These are phyloP conservation scores for Leccinum sublutescens DNA, from an alignment of 768 basidiomycete genomes.

Conservation along the genomic window DNA sequence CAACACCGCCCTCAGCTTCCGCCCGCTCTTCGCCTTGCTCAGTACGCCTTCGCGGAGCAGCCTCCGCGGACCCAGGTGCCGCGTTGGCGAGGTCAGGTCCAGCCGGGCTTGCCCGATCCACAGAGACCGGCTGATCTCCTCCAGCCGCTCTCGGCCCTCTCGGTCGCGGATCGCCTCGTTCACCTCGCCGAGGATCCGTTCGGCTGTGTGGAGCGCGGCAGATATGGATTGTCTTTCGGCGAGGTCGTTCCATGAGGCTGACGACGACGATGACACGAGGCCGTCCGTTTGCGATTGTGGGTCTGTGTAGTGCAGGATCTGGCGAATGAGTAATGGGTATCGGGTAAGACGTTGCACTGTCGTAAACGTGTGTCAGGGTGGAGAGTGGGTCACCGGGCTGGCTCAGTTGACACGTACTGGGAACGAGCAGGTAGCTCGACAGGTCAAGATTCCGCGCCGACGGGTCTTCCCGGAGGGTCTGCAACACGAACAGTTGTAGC, in stretches of 20 bases:
- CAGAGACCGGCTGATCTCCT: slow-evolving; percentile 69
- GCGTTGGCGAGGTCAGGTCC: slow-evolving; percentile 88
- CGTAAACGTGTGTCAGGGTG: not conserved
- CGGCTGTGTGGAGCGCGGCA: slow-evolving; percentile 58
- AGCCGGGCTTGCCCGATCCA: slow-evolving; percentile 89
- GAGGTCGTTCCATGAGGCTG: slow-evolving; percentile 9
- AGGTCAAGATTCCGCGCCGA: slow-evolving; percentile 79
- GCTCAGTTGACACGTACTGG: slow-evolving; percentile 53
- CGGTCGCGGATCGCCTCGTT: slow-evolving; percentile 88
- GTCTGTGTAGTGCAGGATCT: slow-evolving; percentile 81
- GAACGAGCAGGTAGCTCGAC: slow-evolving; percentile 88
- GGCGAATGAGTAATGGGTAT: slow-evolving; percentile 87
- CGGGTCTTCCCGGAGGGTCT: slow-evolving; percentile 79
- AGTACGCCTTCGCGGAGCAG: slow-evolving; percentile 79
- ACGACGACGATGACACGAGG: not conserved
- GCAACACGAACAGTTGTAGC: not conserved
- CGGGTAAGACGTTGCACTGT: slow-evolving; percentile 94
- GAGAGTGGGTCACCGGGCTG: not conserved
- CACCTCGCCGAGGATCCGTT: slow-evolving; percentile 72
- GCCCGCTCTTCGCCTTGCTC: slow-evolving; percentile 80
- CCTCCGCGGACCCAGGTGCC: slow-evolving; percentile 75
- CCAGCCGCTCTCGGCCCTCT: slow-evolving; percentile 77
- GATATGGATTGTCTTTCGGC: slow-evolving; percentile 59
- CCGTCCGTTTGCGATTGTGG: slow-evolving; percentile 28
- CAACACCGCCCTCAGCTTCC: slow-evolving; percentile 72